A percentile compares a stretch with the other conserved stretches of the same genome.
phyloP scores from a whole-genome alignment of 2,329 filamentous ascomycete species.

The Scortechinia acanthostroma region DNA sequence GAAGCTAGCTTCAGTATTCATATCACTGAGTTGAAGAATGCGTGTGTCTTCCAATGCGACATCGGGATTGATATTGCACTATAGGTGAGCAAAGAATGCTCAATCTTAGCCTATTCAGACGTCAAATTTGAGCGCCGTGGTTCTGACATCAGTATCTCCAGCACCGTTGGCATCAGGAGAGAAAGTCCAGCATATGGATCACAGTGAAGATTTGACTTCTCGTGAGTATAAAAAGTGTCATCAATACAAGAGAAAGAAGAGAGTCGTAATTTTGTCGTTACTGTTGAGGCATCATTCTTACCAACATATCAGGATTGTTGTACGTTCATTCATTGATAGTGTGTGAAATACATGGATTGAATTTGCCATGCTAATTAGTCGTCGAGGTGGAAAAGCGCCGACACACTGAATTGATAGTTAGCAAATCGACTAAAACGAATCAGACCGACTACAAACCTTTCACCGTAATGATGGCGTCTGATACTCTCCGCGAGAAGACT shows the following conservation, averaged over 20 bases:
- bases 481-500: constrained; percentile 86
- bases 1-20: not conserved
- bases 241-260: too few relatives aligned
- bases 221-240: too few relatives aligned
- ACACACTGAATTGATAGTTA: constrained; percentile 21
- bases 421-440: not conserved
- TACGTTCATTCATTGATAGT: too few relatives aligned
- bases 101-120: not conserved
- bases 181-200: too few relatives aligned
- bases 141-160: too few relatives aligned
- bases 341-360: constrained; percentile 3
- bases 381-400: constrained; percentile 31
- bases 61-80: not conserved
- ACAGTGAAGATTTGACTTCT: too few relatives aligned
- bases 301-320: not conserved
- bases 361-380: constrained; percentile 22
- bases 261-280: too few relatives aligned
- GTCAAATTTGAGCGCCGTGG: too few relatives aligned
- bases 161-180: too few relatives aligned
- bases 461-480: constrained; percentile 90
- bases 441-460: constrained; percentile 21
- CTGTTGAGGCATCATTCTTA: too few relatives aligned
- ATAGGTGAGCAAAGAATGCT: not conserved
- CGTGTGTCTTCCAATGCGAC: too few relatives aligned
- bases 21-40: too few relatives aligned